phyloP scores from a whole-genome alignment of 1,139 yeast genomes.

The Geotrichum bryndzae region DNA sequence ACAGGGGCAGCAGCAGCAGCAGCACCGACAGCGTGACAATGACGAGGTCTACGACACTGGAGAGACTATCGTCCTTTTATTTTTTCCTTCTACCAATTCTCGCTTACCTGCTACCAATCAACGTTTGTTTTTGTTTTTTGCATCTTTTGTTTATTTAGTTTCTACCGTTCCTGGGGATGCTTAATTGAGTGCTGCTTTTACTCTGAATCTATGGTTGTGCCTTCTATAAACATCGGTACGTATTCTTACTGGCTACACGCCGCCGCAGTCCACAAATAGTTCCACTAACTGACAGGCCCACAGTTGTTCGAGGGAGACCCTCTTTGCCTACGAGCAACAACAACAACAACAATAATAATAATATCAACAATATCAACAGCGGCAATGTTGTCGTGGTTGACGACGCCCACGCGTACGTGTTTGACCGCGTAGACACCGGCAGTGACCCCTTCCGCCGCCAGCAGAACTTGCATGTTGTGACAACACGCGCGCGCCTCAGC shows the following conservation, averaged over 20 bases:
- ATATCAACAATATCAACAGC: not conserved
- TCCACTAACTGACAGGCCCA: not conserved
- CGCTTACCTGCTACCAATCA: too few species aligned
- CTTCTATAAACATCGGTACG: not conserved
- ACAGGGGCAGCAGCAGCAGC: not conserved
- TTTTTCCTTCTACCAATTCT: not conserved
- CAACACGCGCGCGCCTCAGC: not conserved
- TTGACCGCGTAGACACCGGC: not conserved
- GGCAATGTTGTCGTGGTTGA: not conserved
- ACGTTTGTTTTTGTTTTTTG: too few species aligned
- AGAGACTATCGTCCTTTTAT: not conserved
- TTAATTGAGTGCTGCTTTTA: not conserved
- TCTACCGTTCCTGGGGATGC: not conserved
- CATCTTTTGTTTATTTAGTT: not conserved
- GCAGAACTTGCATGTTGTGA: not conserved
- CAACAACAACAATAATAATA: not conserved
- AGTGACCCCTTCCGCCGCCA: not conserved
- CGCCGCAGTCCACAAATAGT: not conserved
- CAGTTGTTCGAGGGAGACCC: not conserved
- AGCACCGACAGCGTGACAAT: not conserved
- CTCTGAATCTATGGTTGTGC: not conserved
- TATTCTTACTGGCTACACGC: not conserved
- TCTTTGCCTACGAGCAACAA: not conserved
- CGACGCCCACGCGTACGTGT: not conserved
- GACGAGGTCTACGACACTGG: not conserved